Evolutionary conservation across 805 yeast species (phyloP).

Genomic region (Ogataea polymorpha): DNA sequence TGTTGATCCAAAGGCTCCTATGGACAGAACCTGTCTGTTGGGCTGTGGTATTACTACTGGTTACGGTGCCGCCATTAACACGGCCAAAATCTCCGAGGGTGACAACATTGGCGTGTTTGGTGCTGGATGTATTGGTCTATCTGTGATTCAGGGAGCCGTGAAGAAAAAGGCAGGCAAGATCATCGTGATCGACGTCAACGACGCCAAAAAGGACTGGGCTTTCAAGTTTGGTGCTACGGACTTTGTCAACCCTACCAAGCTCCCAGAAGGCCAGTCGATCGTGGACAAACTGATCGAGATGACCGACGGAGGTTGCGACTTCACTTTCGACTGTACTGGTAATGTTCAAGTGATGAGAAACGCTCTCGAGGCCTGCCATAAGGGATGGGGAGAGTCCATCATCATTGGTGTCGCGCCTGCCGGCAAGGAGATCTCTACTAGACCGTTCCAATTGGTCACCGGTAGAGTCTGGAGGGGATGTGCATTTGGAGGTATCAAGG

Average conservation of each 20-base stretch:
- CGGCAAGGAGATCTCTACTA: constrained; percentile 92
- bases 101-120: constrained; percentile 97
- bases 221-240: constrained; percentile 91
- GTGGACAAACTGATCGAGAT: constrained; percentile 80
- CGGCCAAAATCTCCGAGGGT: constrained; percentile 87
- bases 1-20: constrained; percentile 77
- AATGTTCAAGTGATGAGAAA: constrained; percentile 91
- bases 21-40: constrained; percentile 83
- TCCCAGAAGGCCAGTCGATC: constrained; percentile 70
- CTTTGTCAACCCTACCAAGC: constrained; percentile 79
- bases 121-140: constrained; percentile 95
- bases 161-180: constrained; percentile 76
- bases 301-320: constrained; percentile 97
- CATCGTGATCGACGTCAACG: constrained; percentile 85
- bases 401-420: constrained; percentile 99
- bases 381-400: constrained; percentile 97
- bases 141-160: constrained; percentile 93
- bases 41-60: constrained; percentile 99
- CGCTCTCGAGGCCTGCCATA: constrained; percentile 96
- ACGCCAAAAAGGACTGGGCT: constrained; percentile 83
- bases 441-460: constrained; percentile 98
- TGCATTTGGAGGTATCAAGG: constrained; percentile 99
- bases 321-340: constrained; percentile 97
- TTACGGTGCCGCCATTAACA: constrained; percentile 93
- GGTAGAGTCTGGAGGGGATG: constrained; percentile 99